Conservation (phyloP, 495 filamentous ascomycete genomes). For the Neurospora pannonica region DNA sequence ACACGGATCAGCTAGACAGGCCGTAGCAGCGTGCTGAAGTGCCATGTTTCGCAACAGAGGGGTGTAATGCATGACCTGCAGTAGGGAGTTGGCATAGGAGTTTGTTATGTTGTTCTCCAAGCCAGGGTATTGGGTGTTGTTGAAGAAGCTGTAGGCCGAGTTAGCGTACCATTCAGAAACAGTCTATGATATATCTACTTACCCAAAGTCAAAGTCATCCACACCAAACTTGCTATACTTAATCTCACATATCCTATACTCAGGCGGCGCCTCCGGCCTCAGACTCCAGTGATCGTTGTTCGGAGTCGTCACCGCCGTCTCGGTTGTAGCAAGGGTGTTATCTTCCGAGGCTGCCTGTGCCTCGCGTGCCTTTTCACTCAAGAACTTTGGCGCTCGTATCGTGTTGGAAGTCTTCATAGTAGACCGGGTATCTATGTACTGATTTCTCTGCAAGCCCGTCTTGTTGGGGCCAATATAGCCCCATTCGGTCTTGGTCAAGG, state of each 20-base stretch:
- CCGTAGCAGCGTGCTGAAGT: slow-evolving; percentile 77
- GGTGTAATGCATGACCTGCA: slow-evolving; percentile 87
- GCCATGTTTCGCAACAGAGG: slow-evolving; percentile 82
- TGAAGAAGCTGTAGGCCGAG: slow-evolving; percentile 59
- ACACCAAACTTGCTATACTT: slow-evolving; percentile 97
- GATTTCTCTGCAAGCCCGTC: slow-evolving; percentile 63
- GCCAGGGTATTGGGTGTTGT: slow-evolving; percentile 81
- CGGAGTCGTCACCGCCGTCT: slow-evolving; percentile 52
- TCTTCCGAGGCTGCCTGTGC: slow-evolving; percentile 44
- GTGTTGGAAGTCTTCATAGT: slow-evolving; percentile 45
- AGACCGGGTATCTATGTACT: slow-evolving; percentile 67
- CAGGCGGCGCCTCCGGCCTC: slow-evolving; percentile 66
- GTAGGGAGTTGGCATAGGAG: slow-evolving; percentile 86
- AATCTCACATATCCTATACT: slow-evolving; percentile 88
- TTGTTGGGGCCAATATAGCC: slow-evolving; percentile 71
- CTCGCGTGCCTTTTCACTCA: slow-evolving; percentile 83
- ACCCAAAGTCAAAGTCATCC: slow-evolving; percentile 96
- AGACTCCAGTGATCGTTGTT: slow-evolving; percentile 50
- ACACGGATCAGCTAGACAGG: slow-evolving; percentile 72
- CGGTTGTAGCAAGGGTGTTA: slow-evolving; percentile 41
- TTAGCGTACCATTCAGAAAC: slow-evolving; percentile 1
- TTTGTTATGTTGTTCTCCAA: slow-evolving; percentile 94
- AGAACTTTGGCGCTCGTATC: slow-evolving; percentile 66
- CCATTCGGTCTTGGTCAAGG: slow-evolving; percentile 57
- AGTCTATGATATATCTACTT: slow-evolving; percentile 13